A percentile compares a stretch with the other conserved stretches of the same genome.
These are phyloP conservation scores for Penicillium sp. DNA, from an alignment of 2,329 filamentous ascomycete genomes.

Conservation along the genomic window DNA sequence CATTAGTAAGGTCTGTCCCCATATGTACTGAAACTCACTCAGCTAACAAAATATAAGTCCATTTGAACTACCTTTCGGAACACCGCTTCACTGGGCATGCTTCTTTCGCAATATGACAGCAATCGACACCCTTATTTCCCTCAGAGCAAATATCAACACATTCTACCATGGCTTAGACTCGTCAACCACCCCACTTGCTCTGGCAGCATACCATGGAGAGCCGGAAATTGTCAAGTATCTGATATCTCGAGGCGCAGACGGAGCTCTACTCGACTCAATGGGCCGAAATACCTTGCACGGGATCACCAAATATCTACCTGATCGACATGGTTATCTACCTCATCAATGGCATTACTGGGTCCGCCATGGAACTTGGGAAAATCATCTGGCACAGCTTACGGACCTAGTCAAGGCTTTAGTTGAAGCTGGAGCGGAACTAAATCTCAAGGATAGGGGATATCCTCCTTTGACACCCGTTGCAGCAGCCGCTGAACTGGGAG, in stretches of 20 bases:
- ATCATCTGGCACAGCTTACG: constrained; percentile 22
- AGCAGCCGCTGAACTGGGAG: constrained; percentile 25
- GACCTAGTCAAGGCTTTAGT: constrained; percentile 12
- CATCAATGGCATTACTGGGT: constrained; percentile 37
- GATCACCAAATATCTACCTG: constrained; percentile 27
- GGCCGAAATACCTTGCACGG: constrained; percentile 30
- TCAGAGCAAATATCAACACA: constrained; percentile 30
- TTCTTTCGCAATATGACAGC: constrained; percentile 25
- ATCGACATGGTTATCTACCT: constrained; percentile 28
- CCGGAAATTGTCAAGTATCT: constrained; percentile 20
- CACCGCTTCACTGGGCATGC: constrained; percentile 34
- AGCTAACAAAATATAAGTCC: constrained; percentile 23
- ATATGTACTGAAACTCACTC: neutral
- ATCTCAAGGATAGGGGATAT: constrained; percentile 11
- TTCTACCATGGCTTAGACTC: constrained; percentile 23
- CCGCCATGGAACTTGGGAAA: constrained; percentile 31
- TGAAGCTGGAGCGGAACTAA: constrained; percentile 8
- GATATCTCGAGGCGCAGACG: constrained; percentile 28
- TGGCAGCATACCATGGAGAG: constrained; percentile 30
- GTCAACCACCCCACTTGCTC: constrained; percentile 28
- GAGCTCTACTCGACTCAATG: constrained; percentile 19
- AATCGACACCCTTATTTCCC: constrained; percentile 26
- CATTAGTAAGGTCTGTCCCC: constrained; percentile 28
- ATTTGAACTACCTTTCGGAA: constrained; percentile 32
- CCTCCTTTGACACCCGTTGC: constrained; percentile 26